A percentile compares a stretch with the other conserved stretches of the same genome.
These are phyloP conservation scores for Citrus reticulata DNA, from an alignment of 345 rosid genomes.

Conservation along the genomic window DNA sequence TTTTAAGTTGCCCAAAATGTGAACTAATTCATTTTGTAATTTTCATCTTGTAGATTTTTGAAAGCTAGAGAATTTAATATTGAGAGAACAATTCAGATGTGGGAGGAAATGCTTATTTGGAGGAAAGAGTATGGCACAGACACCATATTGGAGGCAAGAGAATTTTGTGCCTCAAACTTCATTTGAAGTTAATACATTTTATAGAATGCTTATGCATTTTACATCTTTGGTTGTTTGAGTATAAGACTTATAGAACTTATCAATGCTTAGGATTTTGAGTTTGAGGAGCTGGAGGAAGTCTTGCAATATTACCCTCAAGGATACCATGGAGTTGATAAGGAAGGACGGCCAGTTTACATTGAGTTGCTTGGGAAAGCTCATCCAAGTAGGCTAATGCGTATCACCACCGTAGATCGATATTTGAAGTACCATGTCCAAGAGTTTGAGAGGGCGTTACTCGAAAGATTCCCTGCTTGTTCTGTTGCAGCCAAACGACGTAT, in stretches of 20 bases:
- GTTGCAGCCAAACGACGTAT: constrained; percentile 79
- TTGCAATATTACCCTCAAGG: constrained; percentile 93
- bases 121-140: constrained; percentile 84
- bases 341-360: constrained; percentile 92
- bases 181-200: constrained; percentile 2
- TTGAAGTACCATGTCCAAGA: constrained; percentile 92
- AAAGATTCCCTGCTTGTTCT: constrained; percentile 93
- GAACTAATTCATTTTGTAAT: neutral
- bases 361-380: constrained; percentile 95
- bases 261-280: constrained; percentile 69
- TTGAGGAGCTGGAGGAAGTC: constrained; percentile 89
- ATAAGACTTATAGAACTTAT: neutral
- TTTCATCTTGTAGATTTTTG: constrained; percentile 62
- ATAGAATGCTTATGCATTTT: neutral
- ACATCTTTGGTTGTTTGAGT: neutral
- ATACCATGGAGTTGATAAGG: constrained; percentile 96
- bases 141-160: constrained; percentile 69
- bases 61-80: constrained; percentile 83
- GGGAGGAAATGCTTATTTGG: constrained; percentile 98
- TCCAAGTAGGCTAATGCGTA: constrained; percentile 78
- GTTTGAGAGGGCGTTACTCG: constrained; percentile 82
- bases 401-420: constrained; percentile 75
- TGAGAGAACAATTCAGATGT: constrained; percentile 83
- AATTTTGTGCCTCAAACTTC: neutral
- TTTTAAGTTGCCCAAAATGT: constrained; percentile 3